Percentiles rank a stretch among this genome's conserved stretches.
Conservation (phyloP, 768 basidiomycete species). For the Dictyophora rubrovolvata region DNA sequence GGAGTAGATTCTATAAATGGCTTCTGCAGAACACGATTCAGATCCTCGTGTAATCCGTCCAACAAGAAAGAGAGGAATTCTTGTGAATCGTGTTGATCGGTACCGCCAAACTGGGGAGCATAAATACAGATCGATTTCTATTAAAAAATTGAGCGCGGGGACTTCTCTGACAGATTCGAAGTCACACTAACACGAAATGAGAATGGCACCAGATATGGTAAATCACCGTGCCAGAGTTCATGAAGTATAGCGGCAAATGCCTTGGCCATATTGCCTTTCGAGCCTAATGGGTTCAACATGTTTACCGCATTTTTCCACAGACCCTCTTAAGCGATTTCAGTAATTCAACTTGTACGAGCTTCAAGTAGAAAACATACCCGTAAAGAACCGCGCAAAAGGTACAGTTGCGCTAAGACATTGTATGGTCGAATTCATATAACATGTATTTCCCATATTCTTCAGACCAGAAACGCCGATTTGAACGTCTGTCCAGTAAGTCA, state of each 20-base stretch:
- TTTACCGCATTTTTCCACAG: conserved; percentile 81
- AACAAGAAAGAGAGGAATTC: conserved; percentile 92
- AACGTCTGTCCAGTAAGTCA: conserved; percentile 75
- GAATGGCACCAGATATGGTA: conserved; percentile 72
- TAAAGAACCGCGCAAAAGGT: conserved; percentile 89
- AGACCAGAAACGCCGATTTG: conserved; percentile 75
- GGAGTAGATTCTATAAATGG: conserved; percentile 55
- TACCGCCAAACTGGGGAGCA: conserved; percentile 67
- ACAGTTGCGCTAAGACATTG: conserved; percentile 94
- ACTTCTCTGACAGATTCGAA: background rate
- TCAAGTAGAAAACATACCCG: conserved; percentile 43
- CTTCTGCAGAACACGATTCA: conserved; percentile 73
- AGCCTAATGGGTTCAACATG: conserved; percentile 74
- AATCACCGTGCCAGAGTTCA: conserved; percentile 80
- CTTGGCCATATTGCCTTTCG: conserved; percentile 69
- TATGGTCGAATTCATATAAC: conserved; percentile 98
- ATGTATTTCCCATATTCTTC: conserved; percentile 95
- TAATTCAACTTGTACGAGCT: background rate
- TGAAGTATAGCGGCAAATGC: conserved; percentile 79
- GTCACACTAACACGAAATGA: conserved; percentile 63
- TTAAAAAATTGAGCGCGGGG: conserved; percentile 16
- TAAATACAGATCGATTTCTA: conserved; percentile 51
- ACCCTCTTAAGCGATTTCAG: conserved; percentile 38
- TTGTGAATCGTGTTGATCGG: conserved; percentile 94
- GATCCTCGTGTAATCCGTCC: conserved; percentile 84